Conservation (phyloP, 2,329 filamentous ascomycete genomes). For the Colletotrichum caudatum region DNA sequence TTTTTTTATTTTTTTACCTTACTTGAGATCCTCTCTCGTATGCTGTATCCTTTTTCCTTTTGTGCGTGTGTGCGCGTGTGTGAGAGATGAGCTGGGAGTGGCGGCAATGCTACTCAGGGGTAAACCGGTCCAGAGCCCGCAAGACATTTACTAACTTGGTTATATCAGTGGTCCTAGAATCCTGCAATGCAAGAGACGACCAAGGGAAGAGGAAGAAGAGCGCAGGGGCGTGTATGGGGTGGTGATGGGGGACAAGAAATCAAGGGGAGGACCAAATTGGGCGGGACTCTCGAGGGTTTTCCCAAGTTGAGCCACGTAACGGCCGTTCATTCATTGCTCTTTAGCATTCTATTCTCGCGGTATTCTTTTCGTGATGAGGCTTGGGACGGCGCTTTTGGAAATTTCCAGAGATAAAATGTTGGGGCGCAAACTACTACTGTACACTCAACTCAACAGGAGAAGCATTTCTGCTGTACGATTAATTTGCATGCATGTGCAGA, state of each 20-base stretch:
- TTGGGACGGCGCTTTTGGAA: conserved; percentile 26
- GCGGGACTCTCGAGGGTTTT: conserved; percentile 38
- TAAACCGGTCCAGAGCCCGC: conserved; percentile 9
- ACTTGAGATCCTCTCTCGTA: background rate
- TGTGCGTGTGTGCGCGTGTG: background rate
- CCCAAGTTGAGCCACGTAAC: conserved; percentile 41
- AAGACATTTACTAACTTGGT: conserved; percentile 32
- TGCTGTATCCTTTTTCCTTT: background rate
- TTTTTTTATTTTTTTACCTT: no score
- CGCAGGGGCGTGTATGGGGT: background rate
- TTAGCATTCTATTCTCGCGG: conserved; percentile 13
- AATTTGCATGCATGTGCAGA: conserved; percentile 26
- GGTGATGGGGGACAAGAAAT: conserved; percentile 13
- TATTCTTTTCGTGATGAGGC: conserved; percentile 11
- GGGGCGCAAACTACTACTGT: conserved; percentile 22
- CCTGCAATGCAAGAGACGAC: conserved; percentile 5
- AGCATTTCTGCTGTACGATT: conserved; percentile 22
- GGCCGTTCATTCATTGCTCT: conserved; percentile 39
- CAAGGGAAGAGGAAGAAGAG: background rate
- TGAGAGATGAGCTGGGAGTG: conserved; percentile 4
- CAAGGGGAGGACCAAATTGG: conserved; percentile 9
- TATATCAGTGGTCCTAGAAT: conserved; percentile 27
- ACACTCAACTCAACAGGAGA: conserved; percentile 22
- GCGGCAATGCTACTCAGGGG: conserved; percentile 24
- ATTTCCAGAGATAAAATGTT: conserved; percentile 19